Percentiles rank a stretch among this genome's conserved stretches.
phyloP scores from a whole-genome alignment of 805 yeast genomes.

The Diddensiella caesifluorescens region DNA sequence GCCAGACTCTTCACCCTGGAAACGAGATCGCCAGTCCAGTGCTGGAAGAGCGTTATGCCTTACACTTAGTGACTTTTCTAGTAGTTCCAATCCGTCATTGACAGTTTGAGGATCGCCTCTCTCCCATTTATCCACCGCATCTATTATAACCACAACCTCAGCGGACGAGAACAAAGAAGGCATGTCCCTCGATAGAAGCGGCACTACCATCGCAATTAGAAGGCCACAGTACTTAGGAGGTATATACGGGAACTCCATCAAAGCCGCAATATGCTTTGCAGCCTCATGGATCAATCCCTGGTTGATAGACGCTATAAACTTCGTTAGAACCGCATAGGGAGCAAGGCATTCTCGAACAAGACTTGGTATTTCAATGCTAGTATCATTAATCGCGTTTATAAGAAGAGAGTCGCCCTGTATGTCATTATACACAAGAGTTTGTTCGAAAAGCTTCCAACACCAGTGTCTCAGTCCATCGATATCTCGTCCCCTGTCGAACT shows the following conservation, averaged over 20 bases:
- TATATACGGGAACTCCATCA: conserved; percentile 27
- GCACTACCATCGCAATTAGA: conserved; percentile 20
- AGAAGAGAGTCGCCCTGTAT: conserved; percentile 11
- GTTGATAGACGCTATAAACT: conserved; percentile 13
- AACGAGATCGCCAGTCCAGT: conserved; percentile 21
- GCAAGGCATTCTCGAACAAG: conserved; percentile 28
- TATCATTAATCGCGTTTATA: conserved; percentile 7
- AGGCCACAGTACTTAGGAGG: conserved; percentile 22
- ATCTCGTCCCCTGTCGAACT: conserved; percentile 22
- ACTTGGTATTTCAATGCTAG: conserved; percentile 14
- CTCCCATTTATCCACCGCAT: conserved; percentile 25
- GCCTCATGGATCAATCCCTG: conserved; percentile 17
- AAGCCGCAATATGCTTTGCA: conserved; percentile 20
- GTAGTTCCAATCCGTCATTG: conserved; percentile 14
- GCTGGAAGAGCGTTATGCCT: conserved; percentile 1
- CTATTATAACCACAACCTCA: conserved; percentile 19
- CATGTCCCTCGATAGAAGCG: conserved; percentile 11
- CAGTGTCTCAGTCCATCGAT: conserved; percentile 18
- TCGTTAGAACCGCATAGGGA: conserved; percentile 30
- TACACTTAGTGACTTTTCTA: conserved; percentile 15
- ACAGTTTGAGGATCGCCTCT: conserved; percentile 6
- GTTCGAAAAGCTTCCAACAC: conserved; percentile 28
- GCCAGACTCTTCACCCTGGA: conserved; percentile 11
- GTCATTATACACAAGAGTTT: conserved; percentile 18
- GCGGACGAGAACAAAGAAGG: conserved; percentile 16